A percentile compares a stretch with the other conserved stretches of the same genome.
Evolutionary conservation across 177 flowering plant species (phyloP).

Genomic region (Tripterygium wilfordii): DNA sequence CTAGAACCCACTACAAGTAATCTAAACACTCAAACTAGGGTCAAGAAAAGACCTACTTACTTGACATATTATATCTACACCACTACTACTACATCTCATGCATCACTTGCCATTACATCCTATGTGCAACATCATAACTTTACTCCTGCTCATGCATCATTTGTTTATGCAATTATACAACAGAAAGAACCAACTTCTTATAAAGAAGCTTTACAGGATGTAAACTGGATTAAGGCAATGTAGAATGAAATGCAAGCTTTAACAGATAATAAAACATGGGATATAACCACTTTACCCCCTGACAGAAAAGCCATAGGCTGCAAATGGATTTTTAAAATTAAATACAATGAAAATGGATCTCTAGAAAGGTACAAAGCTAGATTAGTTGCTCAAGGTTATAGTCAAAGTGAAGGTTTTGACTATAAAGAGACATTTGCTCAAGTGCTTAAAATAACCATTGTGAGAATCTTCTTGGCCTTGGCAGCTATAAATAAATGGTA

Average conservation of each 20-base stretch:
- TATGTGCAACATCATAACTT: too few species aligned
- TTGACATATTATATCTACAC: too few species aligned
- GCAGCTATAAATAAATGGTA: too few species aligned
- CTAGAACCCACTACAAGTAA: too few species aligned
- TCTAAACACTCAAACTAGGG: too few species aligned
- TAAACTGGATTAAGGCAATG: neutral
- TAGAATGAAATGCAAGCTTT: neutral
- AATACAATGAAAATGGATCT: neutral
- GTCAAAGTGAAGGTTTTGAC: neutral
- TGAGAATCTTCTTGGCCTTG: too few species aligned
- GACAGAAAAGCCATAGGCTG: neutral
- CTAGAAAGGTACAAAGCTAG: neutral
- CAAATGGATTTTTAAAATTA: neutral
- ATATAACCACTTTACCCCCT: neutral
- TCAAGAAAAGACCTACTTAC: too few species aligned
- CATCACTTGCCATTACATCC: too few species aligned
- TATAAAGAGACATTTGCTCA: neutral
- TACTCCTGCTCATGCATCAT: neutral
- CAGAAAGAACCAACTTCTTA: neutral
- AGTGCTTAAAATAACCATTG: too few species aligned
- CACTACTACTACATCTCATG: too few species aligned
- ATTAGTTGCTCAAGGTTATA: neutral
- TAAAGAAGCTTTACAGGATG: neutral
- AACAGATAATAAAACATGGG: conserved; percentile 1
- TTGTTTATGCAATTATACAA: too few species aligned